These are phyloP conservation scores for Lentinula aciculospora DNA, from an alignment of 768 basidiomycete species.

Conservation along the genomic window DNA sequence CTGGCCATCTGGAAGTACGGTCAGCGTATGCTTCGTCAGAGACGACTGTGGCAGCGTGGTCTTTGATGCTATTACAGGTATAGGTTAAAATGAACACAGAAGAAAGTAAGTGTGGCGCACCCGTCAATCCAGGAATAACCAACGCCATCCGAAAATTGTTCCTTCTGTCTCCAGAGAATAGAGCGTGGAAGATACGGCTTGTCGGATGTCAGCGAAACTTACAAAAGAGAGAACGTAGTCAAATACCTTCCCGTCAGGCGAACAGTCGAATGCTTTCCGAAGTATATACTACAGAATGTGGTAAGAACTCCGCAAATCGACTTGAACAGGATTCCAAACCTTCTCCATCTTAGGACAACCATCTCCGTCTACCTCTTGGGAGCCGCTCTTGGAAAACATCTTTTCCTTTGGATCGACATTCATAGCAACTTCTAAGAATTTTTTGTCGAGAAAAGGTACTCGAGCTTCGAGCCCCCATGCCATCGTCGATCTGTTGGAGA, in stretches of 20 bases:
- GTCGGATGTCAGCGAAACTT: conserved; percentile 1
- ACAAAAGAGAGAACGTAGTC: too few species aligned
- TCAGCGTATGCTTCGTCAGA: conserved; percentile 79
- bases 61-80: conserved; percentile 66
- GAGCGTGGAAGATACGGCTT: conserved; percentile 90
- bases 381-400: conserved; percentile 78
- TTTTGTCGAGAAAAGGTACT: conserved; percentile 97
- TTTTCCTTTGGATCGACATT: conserved; percentile 84
- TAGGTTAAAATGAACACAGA: neutral
- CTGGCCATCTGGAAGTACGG: conserved; percentile 67
- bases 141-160: conserved; percentile 98
- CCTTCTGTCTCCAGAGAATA: conserved; percentile 98
- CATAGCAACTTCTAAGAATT: conserved; percentile 93
- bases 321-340: conserved; percentile 34
- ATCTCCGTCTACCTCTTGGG: conserved; percentile 74
- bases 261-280: conserved; percentile 90
- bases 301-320: conserved; percentile 8
- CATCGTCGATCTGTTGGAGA: conserved; percentile 79
- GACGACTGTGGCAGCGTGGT: conserved; percentile 67
- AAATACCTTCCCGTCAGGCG: conserved; percentile 68
- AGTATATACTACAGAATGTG: conserved; percentile 73
- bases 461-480: conserved; percentile 99
- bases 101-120: conserved; percentile 30
- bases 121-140: conserved; percentile 99
- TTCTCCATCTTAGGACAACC: conserved; percentile 95